A percentile compares a stretch with the other conserved stretches of the same genome.
These are phyloP conservation scores for Penicillium sp. DNA, from an alignment of 2,329 filamentous ascomycete genomes.

Conservation along the genomic window DNA sequence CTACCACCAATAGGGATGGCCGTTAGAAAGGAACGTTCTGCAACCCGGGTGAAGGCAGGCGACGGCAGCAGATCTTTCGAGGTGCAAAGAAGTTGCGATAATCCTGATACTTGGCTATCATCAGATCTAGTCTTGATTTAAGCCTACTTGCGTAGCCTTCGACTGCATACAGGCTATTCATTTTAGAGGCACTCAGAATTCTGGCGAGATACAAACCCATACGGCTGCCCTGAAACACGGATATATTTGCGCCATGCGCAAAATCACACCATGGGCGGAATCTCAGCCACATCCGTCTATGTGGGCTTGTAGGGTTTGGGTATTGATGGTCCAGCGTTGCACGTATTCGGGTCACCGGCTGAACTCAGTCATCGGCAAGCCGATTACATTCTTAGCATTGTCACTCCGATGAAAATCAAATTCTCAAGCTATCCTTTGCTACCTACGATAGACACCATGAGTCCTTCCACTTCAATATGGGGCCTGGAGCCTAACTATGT, in stretches of 20 bases:
- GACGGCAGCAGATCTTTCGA: background rate
- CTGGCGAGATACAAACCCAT: background rate
- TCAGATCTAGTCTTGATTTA: background rate
- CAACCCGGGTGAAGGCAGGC: background rate
- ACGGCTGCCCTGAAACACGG: background rate
- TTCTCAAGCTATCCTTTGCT: background rate
- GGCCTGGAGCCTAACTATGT: background rate
- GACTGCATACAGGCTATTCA: too few species aligned
- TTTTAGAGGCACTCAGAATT: background rate
- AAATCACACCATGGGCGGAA: too few species aligned
- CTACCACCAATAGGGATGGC: slow-evolving; percentile 7
- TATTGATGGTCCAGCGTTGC: background rate
- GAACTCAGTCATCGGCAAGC: background rate
- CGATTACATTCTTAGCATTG: background rate
- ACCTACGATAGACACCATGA: background rate
- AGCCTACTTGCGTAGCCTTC: background rate
- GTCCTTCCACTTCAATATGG: background rate
- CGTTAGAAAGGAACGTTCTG: background rate
- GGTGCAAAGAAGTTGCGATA: background rate
- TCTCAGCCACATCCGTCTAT: too few species aligned
- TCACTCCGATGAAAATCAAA: background rate
- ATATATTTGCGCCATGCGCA: too few species aligned
- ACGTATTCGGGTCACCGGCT: background rate
- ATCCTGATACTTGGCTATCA: background rate
- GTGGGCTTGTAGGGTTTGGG: background rate